Evolutionary conservation across 345 rosid species (phyloP).

Genomic region (Linum tenue): DNA sequence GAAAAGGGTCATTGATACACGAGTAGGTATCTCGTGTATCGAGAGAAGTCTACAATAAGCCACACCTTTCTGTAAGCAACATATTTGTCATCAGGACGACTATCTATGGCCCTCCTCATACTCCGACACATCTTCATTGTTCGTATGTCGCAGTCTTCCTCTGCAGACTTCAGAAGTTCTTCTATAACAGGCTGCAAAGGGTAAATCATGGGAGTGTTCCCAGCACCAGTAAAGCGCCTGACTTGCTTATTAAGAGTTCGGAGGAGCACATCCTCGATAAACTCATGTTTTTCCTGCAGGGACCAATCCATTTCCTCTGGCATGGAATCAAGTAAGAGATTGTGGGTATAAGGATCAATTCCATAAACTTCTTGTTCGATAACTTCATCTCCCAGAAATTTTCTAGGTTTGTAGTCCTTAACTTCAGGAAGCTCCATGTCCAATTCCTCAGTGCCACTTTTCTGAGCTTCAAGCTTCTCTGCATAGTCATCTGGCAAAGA

Average conservation of each 20-base stretch:
- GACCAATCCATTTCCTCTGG: conserved; percentile 83
- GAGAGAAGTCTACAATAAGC: not conserved
- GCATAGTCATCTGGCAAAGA: conserved; percentile 91
- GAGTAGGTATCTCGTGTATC: not conserved
- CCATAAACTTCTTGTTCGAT: conserved; percentile 99
- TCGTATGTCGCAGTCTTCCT: conserved; percentile 53
- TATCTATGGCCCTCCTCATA: conserved; percentile 72
- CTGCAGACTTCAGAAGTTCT: conserved; percentile 67
- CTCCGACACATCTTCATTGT: conserved; percentile 64
- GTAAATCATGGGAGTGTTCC: conserved; percentile 88
- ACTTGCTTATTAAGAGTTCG: conserved; percentile 75
- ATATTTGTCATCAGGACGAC: conserved; percentile 86
- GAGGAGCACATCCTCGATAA: conserved; percentile 82
- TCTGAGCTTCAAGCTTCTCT: conserved; percentile 88
- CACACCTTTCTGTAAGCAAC: conserved; percentile 94
- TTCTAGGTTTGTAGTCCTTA: conserved; percentile 90
- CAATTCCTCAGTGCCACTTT: conserved; percentile 78
- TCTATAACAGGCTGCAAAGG: conserved; percentile 70
- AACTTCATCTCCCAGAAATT: conserved; percentile 80
- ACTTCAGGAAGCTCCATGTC: conserved; percentile 99
- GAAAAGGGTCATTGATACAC: not conserved
- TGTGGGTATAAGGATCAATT: conserved; percentile 94
- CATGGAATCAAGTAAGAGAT: conserved; percentile 97
- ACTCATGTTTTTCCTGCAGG: conserved; percentile 63
- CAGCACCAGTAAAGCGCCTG: conserved; percentile 75